Percentiles rank a stretch among this genome's conserved stretches.
These are phyloP conservation scores for Cytospora leucostoma DNA, from an alignment of 2,329 filamentous ascomycete species.

Conservation along the genomic window DNA sequence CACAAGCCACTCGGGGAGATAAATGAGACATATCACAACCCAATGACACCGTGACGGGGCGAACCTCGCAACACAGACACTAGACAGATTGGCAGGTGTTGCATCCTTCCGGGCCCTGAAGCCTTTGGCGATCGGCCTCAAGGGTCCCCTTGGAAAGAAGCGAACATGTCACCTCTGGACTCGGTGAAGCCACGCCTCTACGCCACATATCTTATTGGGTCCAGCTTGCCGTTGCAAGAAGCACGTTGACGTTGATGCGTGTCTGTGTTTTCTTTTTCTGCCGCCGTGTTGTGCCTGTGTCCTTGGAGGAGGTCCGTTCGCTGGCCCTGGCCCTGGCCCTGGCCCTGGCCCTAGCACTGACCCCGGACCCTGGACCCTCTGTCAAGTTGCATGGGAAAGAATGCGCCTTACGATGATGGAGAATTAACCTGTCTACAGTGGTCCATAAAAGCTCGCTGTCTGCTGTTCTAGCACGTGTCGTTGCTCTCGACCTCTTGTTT, in stretches of 20 bases:
- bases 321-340: constrained; percentile 3
- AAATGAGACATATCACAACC: constrained; percentile 20
- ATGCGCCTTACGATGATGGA: not conserved
- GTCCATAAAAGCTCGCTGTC: constrained; percentile 20
- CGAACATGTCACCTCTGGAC: constrained; percentile 15
- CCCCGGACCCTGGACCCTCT: not conserved
- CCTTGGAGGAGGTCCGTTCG: constrained; percentile 15
- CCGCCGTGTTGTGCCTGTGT: constrained; percentile 9
- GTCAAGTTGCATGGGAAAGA: not conserved
- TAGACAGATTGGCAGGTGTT: not conserved
- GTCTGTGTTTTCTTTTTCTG: constrained; percentile 4
- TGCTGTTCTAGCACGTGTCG: constrained; percentile 4
- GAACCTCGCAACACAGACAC: not conserved
- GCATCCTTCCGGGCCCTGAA: not conserved
- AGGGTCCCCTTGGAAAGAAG: constrained; percentile 10
- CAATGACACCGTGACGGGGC: constrained; percentile 12
- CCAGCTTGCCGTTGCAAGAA: constrained; percentile 6
- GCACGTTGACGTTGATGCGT: constrained; percentile 21
- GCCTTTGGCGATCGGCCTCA: not conserved
- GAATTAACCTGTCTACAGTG: constrained; percentile 6
- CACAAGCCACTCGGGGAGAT: constrained; percentile 21
- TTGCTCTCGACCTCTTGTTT: constrained; percentile 9
- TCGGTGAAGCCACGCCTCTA: constrained; percentile 15
- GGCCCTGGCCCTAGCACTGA: not conserved
- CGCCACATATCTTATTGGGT: constrained; percentile 17